phyloP scores from a whole-genome alignment of 75 land plant species.

The Adiantum capillusveneris region DNA sequence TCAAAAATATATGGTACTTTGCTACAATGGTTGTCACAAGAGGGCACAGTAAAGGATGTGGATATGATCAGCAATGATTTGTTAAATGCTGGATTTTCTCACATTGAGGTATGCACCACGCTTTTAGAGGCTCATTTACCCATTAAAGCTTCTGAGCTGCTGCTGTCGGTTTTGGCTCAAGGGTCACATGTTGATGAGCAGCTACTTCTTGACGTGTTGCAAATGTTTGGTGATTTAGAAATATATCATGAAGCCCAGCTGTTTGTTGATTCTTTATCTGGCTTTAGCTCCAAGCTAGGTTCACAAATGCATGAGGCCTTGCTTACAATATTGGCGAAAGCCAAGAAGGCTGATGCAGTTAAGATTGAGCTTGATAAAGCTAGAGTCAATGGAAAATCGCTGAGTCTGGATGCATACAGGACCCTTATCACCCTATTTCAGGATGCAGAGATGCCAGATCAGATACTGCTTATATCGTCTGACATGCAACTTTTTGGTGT shows the following conservation, averaged over 20 bases:
- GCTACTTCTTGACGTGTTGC: slow-evolving; percentile 34
- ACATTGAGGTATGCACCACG: slow-evolving; percentile 28
- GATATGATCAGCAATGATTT: slow-evolving; percentile 39
- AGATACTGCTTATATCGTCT: slow-evolving; percentile 50
- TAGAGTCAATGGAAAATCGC: background rate
- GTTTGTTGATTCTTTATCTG: slow-evolving; percentile 23
- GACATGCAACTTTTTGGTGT: slow-evolving; percentile 54
- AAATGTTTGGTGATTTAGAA: slow-evolving; percentile 34
- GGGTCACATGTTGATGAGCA: slow-evolving; percentile 33
- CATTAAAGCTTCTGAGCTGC: slow-evolving; percentile 38
- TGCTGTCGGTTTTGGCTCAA: slow-evolving; percentile 31
- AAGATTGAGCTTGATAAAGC: slow-evolving; percentile 40
- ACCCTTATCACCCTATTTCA: slow-evolving; percentile 43
- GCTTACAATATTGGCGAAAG: slow-evolving; percentile 43
- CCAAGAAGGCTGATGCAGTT: slow-evolving; percentile 44
- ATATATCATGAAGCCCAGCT: slow-evolving; percentile 35
- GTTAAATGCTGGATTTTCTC: slow-evolving; percentile 27
- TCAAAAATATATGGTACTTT: slow-evolving; percentile 31
- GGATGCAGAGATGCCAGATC: slow-evolving; percentile 33
- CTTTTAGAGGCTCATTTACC: slow-evolving; percentile 53
- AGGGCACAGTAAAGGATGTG: slow-evolving; percentile 32
- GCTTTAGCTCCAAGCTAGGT: slow-evolving; percentile 24
- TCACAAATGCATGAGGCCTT: slow-evolving; percentile 31
- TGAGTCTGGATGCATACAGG: slow-evolving; percentile 29
- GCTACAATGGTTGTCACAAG: slow-evolving; percentile 27